phyloP scores from a whole-genome alignment of 441 rosid species.

The Euphorbia celastroides region DNA sequence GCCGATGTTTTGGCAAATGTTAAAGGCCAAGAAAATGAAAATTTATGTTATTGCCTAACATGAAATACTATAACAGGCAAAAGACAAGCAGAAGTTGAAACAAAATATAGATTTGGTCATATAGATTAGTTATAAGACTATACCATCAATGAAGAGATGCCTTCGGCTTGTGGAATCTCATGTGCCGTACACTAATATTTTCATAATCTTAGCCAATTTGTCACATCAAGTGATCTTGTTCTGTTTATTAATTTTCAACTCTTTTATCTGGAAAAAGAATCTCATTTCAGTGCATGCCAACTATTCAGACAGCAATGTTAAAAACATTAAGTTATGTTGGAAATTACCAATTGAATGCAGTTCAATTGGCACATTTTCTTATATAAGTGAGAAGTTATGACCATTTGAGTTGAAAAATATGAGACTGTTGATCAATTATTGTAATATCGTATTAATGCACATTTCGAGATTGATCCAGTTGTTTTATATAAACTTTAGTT shows the following conservation, averaged over 20 bases:
- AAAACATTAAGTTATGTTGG: background rate
- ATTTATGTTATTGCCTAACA: background rate
- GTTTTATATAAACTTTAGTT: too few relatives aligned
- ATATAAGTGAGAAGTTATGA: too few relatives aligned
- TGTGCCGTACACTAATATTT: background rate
- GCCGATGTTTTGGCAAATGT: constrained; percentile 1
- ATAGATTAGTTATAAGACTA: background rate
- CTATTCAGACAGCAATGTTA: background rate
- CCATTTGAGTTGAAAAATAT: too few relatives aligned
- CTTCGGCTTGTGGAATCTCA: background rate
- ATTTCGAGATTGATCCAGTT: too few relatives aligned
- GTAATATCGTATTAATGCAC: too few relatives aligned
- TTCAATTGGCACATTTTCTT: background rate
- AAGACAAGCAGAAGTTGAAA: background rate
- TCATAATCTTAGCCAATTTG: background rate
- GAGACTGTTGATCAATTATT: background rate
- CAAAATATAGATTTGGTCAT: background rate
- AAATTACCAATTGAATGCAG: too few relatives aligned
- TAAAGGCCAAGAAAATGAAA: background rate
- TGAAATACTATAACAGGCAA: background rate
- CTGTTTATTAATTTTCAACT: background rate
- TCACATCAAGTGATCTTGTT: background rate
- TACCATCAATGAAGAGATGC: background rate
- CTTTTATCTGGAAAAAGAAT: background rate
- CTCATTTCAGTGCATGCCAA: background rate